Percentiles rank a stretch among this genome's conserved stretches.
These are phyloP conservation scores for Cucumis hystrix DNA, from an alignment of 306 rosid genomes.

Conservation along the genomic window DNA sequence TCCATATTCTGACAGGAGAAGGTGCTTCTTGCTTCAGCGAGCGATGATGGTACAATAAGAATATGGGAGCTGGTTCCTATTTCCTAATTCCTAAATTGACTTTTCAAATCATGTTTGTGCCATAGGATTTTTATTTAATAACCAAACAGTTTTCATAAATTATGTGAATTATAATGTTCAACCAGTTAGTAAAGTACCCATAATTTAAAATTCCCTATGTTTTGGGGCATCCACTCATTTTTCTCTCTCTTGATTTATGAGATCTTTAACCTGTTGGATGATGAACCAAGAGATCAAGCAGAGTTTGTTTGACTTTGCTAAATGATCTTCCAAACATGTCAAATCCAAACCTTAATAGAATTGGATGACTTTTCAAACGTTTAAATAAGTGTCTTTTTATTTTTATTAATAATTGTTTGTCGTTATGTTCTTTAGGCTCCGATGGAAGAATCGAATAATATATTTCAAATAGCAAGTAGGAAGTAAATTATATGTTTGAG, in stretches of 20 bases:
- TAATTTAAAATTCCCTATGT: not conserved
- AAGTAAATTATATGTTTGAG: too few relatives aligned
- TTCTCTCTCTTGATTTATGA: not conserved
- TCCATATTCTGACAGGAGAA: constrained; percentile 39
- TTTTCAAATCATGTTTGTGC: not conserved
- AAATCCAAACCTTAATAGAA: not conserved
- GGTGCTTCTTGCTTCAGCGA: constrained; percentile 65
- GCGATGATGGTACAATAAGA: constrained; percentile 80
- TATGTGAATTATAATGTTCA: constrained; percentile 6
- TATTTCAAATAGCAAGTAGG: too few relatives aligned
- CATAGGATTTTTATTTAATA: not conserved
- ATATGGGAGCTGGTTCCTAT: constrained; percentile 70
- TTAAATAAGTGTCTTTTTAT: too few relatives aligned
- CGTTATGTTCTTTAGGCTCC: not conserved
- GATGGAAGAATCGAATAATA: not conserved
- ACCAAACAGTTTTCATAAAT: not conserved
- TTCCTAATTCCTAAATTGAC: constrained; percentile 22
- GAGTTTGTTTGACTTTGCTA: not conserved
- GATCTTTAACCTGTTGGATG: not conserved
- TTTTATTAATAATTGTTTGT: not conserved
- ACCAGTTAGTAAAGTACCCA: not conserved
- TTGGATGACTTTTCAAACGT: not conserved
- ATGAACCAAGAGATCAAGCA: not conserved
- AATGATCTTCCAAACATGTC: not conserved
- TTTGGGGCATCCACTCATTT: not conserved